Evolutionary conservation across 345 rosid species (phyloP), one percentile per base, ranked within the genome.

Genomic region (Hibiscus tridactylites): DNA sequence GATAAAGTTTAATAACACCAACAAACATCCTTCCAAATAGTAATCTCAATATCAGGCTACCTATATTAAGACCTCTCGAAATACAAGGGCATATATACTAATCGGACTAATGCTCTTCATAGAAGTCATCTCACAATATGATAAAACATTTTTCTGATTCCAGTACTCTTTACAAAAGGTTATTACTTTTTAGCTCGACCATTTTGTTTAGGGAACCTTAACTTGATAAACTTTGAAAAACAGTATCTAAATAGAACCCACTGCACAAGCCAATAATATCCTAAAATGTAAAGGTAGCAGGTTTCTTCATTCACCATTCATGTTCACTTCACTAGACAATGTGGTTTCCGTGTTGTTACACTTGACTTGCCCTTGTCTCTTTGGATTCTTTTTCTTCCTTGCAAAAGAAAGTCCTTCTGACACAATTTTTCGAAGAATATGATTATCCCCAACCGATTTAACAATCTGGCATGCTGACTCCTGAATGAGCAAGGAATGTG

Each of bases 381-480:
- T 90, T 31, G 82, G 79, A 59, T 49, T 78, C 80, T 75, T 92
- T 50, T 73, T 78, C 71, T 82, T 84, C 75, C 83, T 83, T 15
- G 67, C 76, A 76, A 87, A 79, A 76, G 89, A 66, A 70, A 90
- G 74, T 73, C 91, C 94, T 78, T 85, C 90, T 39, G 82, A 79
- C 61, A 72, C 71, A 70, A 92, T 58, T 69, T 50, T 79, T 81
- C 82, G 81, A 83, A 95, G 96, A 75, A 92, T 78, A 60, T 57
- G 73, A 50, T 79, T 74, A 24, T 95, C 94, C 79, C 91, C 97
- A 70, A 85, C 69, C 7, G 91, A 86, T 80, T 79, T 88, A 70
- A 95, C 86, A 71, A 92, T 75, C 76, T 80, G 90, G 81, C 91
- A 95, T 69, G 99, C 97, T 50, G 89, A 82, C 79, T 80, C 97